Conservation (phyloP, 345 rosid species). For the Melaleuca quinquenervia region DNA sequence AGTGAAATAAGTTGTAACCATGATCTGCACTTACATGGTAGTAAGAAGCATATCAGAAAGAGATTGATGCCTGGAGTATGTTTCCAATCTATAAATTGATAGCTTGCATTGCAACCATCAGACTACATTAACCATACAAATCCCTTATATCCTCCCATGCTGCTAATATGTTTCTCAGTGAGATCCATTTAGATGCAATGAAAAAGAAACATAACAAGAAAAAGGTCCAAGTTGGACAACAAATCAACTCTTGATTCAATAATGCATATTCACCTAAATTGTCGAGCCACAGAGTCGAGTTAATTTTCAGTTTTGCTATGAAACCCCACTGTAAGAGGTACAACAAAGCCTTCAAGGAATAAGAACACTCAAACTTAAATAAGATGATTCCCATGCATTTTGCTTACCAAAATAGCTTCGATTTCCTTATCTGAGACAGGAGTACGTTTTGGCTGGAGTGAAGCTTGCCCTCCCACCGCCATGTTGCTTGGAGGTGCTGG, state of each 20-base stretch:
- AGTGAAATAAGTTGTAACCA: background rate
- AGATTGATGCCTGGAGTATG: background rate
- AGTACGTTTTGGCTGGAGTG: slow-evolving; percentile 77
- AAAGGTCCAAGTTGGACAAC: background rate
- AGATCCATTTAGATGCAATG: background rate
- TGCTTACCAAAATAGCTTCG: slow-evolving; percentile 51
- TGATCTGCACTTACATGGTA: background rate
- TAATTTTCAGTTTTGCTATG: background rate
- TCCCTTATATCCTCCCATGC: background rate
- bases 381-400: background rate
- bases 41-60: background rate
- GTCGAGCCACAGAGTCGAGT: background rate
- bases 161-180: background rate
- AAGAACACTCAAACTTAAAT: background rate
- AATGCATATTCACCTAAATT: background rate
- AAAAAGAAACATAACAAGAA: background rate
- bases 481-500: slow-evolving; percentile 43
- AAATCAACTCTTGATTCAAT: background rate
- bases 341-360: background rate
- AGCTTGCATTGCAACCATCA: background rate
- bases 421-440: slow-evolving; percentile 64
- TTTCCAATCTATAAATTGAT: background rate
- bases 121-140: background rate
- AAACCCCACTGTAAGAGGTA: background rate
- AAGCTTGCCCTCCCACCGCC: slow-evolving; percentile 67